Conservation (phyloP, 2,329 filamentous ascomycete genomes). For the Ambrosiella xylebori region DNA sequence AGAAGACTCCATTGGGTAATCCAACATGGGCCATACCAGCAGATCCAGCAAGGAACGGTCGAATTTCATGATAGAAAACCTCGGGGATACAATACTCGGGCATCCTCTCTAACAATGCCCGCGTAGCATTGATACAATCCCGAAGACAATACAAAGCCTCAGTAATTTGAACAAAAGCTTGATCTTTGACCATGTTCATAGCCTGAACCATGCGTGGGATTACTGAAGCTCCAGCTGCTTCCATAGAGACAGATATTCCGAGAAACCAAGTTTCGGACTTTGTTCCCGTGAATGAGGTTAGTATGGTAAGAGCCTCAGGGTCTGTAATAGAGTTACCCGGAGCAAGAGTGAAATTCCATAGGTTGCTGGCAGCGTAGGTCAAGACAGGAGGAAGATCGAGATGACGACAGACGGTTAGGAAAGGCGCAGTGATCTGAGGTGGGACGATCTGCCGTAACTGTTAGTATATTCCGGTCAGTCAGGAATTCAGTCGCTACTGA, state of each 20-base stretch:
- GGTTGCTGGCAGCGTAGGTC: slow-evolving; percentile 75
- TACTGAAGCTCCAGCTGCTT: slow-evolving; percentile 73
- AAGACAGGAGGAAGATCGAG: slow-evolving; percentile 83
- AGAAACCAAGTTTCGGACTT: slow-evolving; percentile 99
- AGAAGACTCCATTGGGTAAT: slow-evolving; percentile 70
- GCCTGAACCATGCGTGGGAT: slow-evolving; percentile 79
- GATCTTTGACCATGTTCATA: slow-evolving; percentile 57
- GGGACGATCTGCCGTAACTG: slow-evolving; percentile 44
- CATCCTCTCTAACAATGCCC: slow-evolving; percentile 64
- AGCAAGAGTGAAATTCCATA: slow-evolving; percentile 90
- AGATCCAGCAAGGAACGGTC: slow-evolving; percentile 83
- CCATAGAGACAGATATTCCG: slow-evolving; percentile 88
- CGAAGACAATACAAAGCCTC: slow-evolving; percentile 62
- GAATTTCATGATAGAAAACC: slow-evolving; percentile 87
- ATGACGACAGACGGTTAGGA: slow-evolving; percentile 56
- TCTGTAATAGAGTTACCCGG: slow-evolving; percentile 38
- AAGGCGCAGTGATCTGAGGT: slow-evolving; percentile 63
- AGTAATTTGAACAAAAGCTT: slow-evolving; percentile 52
- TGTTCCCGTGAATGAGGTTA: slow-evolving; percentile 83
- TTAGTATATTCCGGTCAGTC: background rate
- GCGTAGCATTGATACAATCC: slow-evolving; percentile 72
- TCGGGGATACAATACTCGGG: slow-evolving; percentile 88
- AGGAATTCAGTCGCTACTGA: background rate
- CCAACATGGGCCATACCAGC: slow-evolving; percentile 97
- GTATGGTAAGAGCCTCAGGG: slow-evolving; percentile 70